Base-by-base conservation (phyloP, 2,329 filamentous ascomycete genomes). In the Tolypocladium ophioglossoides region DNA sequence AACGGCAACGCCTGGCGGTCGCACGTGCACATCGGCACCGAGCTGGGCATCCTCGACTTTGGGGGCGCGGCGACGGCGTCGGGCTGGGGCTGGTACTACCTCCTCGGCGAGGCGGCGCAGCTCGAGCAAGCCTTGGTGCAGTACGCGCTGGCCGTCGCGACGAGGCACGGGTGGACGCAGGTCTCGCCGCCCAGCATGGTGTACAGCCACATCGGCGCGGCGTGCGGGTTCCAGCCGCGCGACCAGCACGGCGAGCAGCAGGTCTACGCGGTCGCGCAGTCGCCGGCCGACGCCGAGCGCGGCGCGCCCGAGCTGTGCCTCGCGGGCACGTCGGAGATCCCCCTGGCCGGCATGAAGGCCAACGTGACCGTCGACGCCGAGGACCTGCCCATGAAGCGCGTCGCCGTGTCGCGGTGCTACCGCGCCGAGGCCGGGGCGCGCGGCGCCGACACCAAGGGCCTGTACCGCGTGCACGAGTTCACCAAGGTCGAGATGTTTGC, bases 401-500 rank as follows among this genome's bases (percentile, higher is more conserved):
- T 95, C 3, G 94, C 89, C 18, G 84, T 88, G 1, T 96, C 89
- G 54, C 80, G 94, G n/a, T 95, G 91, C 75, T 99, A 95, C 72
- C 87, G 94, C 52, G 94, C 94, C 47, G 94, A 99, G 73, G 94
- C 94, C 0, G 94, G 94, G 35, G 89, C 91, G 1, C 80, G 92
- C 40, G 94, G 94, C 34, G 85, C 87, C 27, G 89, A 94, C 62
- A 96, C 91, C 2, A 96, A 96, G 72, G 94, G 94, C 6, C 75
- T 99, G 2, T 99, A 97, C 72, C 86, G 94, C 32, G 94, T 99
- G 4, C 94, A 99, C 71, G 94, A 99, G 71, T 99, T 99, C 72
- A 96, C 91, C 32, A 99, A 99, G 69, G 92, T 99, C 0, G 94
- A 99, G 71, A 85, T 99, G 77, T 97, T 99, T 67, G 91, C 87